Evolutionary conservation across 1,139 yeast species (phyloP).

Genomic region (Protomyces gravidus): DNA sequence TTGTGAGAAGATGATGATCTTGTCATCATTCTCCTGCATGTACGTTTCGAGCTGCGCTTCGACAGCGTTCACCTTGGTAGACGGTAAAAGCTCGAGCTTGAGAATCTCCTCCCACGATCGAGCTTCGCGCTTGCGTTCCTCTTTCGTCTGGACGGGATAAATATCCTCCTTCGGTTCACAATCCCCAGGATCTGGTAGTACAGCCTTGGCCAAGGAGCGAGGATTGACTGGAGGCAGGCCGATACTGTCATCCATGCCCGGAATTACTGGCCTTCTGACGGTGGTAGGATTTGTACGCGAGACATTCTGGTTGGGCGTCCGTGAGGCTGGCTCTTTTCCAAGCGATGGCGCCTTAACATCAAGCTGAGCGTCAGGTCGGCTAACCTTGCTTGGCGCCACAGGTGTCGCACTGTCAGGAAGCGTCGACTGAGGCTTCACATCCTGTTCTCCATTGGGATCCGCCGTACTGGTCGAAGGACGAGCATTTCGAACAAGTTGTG

Average conservation of each 20-base stretch:
- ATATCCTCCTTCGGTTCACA: background rate
- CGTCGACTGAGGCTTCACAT: background rate
- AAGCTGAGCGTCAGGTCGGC: background rate
- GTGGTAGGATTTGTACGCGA: too few relatives aligned
- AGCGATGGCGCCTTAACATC: background rate
- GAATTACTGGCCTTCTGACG: background rate
- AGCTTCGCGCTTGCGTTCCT: conserved; percentile 12
- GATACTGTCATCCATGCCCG: background rate
- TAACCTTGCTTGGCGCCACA: background rate
- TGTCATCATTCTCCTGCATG: conserved; percentile 81
- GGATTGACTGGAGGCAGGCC: background rate
- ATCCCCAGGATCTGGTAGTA: background rate
- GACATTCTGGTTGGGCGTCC: too few relatives aligned
- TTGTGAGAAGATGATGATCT: conserved; percentile 93
- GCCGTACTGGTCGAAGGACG: background rate
- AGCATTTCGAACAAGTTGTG: background rate
- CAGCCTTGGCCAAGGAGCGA: background rate
- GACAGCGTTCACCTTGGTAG: conserved; percentile 92
- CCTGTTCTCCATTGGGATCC: background rate
- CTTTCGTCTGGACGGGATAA: background rate
- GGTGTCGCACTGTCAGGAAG: background rate
- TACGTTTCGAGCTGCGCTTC: conserved; percentile 85
- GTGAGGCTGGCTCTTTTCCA: background rate
- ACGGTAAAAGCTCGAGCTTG: conserved; percentile 81
- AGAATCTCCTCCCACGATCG: conserved; percentile 47